phyloP scores from a whole-genome alignment of 2,329 filamentous ascomycete species.

The Epichloe hybrida region DNA sequence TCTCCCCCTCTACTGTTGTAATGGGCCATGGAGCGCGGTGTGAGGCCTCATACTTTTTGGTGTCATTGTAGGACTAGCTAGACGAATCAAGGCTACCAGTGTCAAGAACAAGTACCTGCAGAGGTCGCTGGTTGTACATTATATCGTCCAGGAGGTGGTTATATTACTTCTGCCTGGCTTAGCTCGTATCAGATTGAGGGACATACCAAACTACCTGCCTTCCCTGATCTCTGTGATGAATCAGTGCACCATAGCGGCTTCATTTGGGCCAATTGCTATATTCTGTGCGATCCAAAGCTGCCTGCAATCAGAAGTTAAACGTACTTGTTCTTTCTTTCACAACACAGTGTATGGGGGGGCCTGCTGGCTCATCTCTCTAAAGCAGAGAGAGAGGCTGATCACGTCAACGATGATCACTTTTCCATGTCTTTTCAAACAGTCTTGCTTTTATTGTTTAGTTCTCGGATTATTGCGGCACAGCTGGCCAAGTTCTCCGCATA shows the following conservation, averaged over 20 bases:
- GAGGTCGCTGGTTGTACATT: constrained; percentile 10
- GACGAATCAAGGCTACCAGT: constrained; percentile 1
- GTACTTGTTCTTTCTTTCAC: too few relatives aligned
- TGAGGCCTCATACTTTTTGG: constrained; percentile 7
- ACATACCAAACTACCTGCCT: not conserved
- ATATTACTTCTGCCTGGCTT: not conserved
- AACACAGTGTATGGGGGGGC: too few relatives aligned
- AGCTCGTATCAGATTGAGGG: constrained; percentile 5
- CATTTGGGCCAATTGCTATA: too few relatives aligned
- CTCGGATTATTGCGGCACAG: too few relatives aligned
- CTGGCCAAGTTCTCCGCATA: too few relatives aligned
- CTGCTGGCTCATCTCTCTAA: too few relatives aligned
- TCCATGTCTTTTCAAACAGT: too few relatives aligned
- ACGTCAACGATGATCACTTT: too few relatives aligned
- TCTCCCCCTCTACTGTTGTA: constrained; percentile 7
- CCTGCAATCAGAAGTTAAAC: too few relatives aligned
- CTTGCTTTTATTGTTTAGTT: too few relatives aligned
- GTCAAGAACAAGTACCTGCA: constrained; percentile 3
- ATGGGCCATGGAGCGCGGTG: constrained; percentile 7
- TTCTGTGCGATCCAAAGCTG: too few relatives aligned
- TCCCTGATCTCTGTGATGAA: not conserved
- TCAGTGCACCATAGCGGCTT: not conserved
- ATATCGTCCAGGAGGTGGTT: constrained; percentile 7
- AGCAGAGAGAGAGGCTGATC: too few relatives aligned
- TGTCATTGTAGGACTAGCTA: constrained; percentile 10